Evolutionary conservation across 331 rosid genomes (phyloP), one percentile per base, ranked within the genome.

Genomic region (Saraca asoca): DNA sequence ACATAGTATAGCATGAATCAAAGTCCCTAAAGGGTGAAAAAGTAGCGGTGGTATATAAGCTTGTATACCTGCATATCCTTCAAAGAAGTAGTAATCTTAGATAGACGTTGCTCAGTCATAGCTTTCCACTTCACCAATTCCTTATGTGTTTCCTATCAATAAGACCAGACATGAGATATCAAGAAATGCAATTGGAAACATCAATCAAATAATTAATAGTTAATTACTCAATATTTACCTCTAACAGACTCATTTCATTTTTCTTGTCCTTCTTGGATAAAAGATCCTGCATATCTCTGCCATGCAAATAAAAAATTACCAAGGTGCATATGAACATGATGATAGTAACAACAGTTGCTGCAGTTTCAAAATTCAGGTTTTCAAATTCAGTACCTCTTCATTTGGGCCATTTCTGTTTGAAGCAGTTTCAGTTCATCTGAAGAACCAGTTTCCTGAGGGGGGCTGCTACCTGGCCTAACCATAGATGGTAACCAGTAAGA

Each of bases 201-300:
- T 48, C 49, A 57, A 64, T 68, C 52, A 38, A 53, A 41, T 38
- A 11, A 56, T 55, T 14, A 39, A 39, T 73, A 12, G 8, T 29
- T 59, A 75, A 69, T 48, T 61, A 72, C 76, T 74, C 50, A 76
- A 62, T 42, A 45, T 50, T 78, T 38, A 90, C 95, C 96, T 84
- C 86, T 72, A 84, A 66, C 68, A 71, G 51, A 59, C 61, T 63
- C 53, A 20, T 66, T 44, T 77, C 82, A 64, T 51, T 82, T 70
- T 72, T 82, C 51, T 65, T 75, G 69, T 65, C 73, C 64, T 88
- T 86, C 77, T 78, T 73, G 54, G 77, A 75, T 52, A 77, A 10
- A 58, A 86, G 81, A 73, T 81, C 91, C 75, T 81, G 81, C 88
- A 91, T 85, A 72, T 88, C 90, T 67, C 97, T 91, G 85, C 54